Evolutionary conservation across 2,329 filamentous ascomycete species (phyloP).

Genomic region (Chalara sp.): DNA sequence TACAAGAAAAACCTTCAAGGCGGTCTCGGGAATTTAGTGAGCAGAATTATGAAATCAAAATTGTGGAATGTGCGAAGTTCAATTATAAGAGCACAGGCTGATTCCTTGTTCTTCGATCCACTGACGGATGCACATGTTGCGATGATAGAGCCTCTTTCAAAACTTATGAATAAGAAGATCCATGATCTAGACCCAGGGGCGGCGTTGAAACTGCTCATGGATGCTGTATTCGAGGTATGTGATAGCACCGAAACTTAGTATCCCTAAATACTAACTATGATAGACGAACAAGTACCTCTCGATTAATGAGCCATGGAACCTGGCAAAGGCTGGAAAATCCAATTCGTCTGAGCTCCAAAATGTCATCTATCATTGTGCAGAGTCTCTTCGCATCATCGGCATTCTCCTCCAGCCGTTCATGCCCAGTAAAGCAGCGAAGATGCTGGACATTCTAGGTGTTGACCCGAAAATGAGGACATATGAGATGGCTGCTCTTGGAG

Average conservation of each 20-base stretch:
- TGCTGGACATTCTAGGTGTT: constrained; percentile 78
- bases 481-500: constrained; percentile 52
- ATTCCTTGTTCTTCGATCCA: too few species aligned
- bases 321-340: constrained; percentile 33
- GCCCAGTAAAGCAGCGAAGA: constrained; percentile 63
- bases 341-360: background rate
- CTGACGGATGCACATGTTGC: constrained; percentile 29
- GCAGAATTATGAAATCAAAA: constrained; percentile 61
- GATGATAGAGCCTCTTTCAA: constrained; percentile 33
- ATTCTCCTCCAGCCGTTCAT: constrained; percentile 91
- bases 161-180: constrained; percentile 49
- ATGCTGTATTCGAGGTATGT: constrained; percentile 51
- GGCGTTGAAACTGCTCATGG: constrained; percentile 60
- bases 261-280: background rate
- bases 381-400: constrained; percentile 70
- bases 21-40: constrained; percentile 74
- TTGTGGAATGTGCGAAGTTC: constrained; percentile 61
- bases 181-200: constrained; percentile 53
- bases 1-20: constrained; percentile 76
- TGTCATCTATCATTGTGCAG: constrained; percentile 63
- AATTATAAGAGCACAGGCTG: constrained; percentile 1
- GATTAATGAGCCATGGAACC: constrained; percentile 60
- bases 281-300: constrained; percentile 64
- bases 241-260: background rate
- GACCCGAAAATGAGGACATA: constrained; percentile 53